Evolutionary conservation across 331 rosid species (phyloP), one percentile per base, ranked within the genome.

Genomic region (Pyracantha coccinea): DNA sequence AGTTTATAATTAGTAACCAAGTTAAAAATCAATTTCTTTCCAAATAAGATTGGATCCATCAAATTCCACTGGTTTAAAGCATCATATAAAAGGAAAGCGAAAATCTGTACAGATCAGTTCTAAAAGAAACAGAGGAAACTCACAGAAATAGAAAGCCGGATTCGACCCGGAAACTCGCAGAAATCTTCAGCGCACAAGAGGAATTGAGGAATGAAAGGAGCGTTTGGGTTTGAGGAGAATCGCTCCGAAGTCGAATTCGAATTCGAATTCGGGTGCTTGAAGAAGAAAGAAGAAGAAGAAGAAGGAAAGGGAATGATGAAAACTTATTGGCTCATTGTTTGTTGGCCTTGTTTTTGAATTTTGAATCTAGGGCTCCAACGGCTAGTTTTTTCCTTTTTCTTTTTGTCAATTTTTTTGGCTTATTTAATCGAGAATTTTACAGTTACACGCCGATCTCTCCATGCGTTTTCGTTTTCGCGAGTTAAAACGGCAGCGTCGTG

Each of bases 351-450:
- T 35, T 28, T 33, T 74, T 58, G 63, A 47, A 66, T 33, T 89
- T 89, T 88, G 91, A 91, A 76, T 78, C 68, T 75, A 15, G 45
- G 53, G 75, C 72, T 38, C 81, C 82, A 89, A 91, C 97, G 97
- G 97, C 97, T 91, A 91, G 82, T 89, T 87, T 68, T 64, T 35
- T 8, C 8, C 0, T 4, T 38, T 73, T 28, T 14, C 9, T 50
- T 50, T 50, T 50, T 50, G 19, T 45, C 7, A 5, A 1, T 4
- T 47, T 15, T 50, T 72, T 66, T 2, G 68, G 67, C 13, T 35
- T 32, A 58, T 33, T 50, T 45, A 27, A 41, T 13, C 53, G 50
- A 29, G 21, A 7, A 27, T 10, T 27, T 23, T 25, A 27, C 68
- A 8, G 68, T 69, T 61, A 24, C 31, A 31, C 69, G 35, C 53